phyloP scores from a whole-genome alignment of 2,329 filamentous ascomycete species.

The Coniochaeta sp. region DNA sequence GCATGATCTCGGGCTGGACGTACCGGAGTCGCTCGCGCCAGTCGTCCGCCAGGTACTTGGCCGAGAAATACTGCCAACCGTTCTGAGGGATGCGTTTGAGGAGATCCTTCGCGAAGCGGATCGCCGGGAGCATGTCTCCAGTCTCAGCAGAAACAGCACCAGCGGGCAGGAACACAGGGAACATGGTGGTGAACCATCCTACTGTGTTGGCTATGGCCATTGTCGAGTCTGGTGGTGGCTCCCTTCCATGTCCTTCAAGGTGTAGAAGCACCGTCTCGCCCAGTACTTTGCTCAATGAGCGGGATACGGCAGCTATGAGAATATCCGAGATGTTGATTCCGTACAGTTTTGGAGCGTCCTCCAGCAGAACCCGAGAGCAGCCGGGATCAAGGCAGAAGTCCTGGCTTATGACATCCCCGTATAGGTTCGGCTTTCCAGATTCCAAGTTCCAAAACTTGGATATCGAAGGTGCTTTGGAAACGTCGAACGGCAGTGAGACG shows the following conservation, averaged over 20 bases:
- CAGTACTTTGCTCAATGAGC: slow-evolving; percentile 6
- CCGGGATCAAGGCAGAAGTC: background rate
- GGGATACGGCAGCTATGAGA: slow-evolving; percentile 11
- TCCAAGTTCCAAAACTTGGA: slow-evolving; percentile 9
- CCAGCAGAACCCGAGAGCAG: background rate
- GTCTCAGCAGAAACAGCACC: background rate
- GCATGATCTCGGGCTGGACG: background rate
- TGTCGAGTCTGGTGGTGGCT: slow-evolving; percentile 2
- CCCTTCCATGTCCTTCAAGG: slow-evolving; percentile 8
- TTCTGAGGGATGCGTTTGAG: background rate
- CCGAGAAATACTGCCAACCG: background rate
- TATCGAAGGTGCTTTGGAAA: slow-evolving; percentile 2
- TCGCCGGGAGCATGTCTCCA: background rate
- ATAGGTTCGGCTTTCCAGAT: background rate
- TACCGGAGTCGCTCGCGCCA: background rate
- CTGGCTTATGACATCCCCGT: slow-evolving; percentile 4
- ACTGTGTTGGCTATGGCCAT: background rate
- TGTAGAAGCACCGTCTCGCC: slow-evolving; percentile 6
- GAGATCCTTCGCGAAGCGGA: background rate
- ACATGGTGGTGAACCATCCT: background rate
- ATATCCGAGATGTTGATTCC: slow-evolving; percentile 12
- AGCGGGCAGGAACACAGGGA: background rate
- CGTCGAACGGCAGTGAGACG: slow-evolving; percentile 10
- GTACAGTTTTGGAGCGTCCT: slow-evolving; percentile 12
- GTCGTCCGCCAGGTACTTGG: background rate